Conservation (phyloP, 2,329 filamentous ascomycete species). For the Myriosclerotinia scirpicola region DNA sequence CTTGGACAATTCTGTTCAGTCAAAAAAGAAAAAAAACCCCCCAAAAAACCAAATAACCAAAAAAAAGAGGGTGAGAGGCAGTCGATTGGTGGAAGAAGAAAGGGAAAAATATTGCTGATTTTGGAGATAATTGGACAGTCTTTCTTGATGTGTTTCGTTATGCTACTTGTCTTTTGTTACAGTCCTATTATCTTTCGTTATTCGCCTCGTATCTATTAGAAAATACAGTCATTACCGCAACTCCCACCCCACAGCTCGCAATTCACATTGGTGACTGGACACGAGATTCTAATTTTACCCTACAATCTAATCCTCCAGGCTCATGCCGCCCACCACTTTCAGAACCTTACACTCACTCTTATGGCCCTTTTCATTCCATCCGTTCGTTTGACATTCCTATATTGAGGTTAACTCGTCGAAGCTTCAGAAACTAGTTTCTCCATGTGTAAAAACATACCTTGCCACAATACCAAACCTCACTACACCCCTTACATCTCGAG, state of each 20-base stretch:
- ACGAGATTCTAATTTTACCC: neutral
- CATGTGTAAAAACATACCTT: slow-evolving; percentile 32
- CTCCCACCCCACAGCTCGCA: too few species aligned
- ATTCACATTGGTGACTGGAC: neutral
- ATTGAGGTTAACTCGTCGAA: slow-evolving; percentile 1
- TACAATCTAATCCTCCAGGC: neutral
- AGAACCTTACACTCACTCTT: slow-evolving; percentile 38
- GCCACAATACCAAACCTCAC: slow-evolving; percentile 37
- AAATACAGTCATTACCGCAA: slow-evolving; percentile 1
- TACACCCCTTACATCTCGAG: slow-evolving; percentile 36
- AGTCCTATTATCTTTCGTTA: neutral
- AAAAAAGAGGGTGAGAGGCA: neutral
- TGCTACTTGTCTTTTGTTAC: neutral
- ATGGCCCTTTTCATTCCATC: slow-evolving; percentile 36
- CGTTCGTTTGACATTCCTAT: slow-evolving; percentile 37
- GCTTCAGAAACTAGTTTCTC: neutral
- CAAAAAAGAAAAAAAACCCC: too few species aligned
- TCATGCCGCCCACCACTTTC: slow-evolving; percentile 25
- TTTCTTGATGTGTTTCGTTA: neutral
- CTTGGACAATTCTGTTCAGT: neutral
- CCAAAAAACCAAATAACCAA: too few species aligned
- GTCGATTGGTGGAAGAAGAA: neutral
- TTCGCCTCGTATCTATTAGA: neutral
- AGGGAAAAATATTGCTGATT: neutral
- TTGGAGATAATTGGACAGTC: neutral